Evolutionary conservation across 1,284 basidiomycete genomes (phyloP), one percentile per base, ranked within the genome.

Genomic region (Ganoderma meredithae): DNA sequence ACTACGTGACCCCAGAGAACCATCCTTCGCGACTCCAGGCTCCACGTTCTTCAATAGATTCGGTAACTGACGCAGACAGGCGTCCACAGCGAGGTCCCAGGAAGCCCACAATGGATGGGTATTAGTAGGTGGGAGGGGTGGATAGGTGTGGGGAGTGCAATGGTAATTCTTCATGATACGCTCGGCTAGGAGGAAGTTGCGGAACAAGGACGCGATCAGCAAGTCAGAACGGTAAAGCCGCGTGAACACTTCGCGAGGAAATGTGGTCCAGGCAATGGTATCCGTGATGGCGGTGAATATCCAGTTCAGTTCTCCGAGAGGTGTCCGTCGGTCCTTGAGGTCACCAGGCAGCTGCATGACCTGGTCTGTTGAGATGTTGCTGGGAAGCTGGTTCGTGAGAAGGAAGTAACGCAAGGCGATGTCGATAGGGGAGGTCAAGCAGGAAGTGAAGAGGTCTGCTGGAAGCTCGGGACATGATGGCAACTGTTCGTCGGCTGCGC

Each of bases 271-370:
- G 15, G 98, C 98, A 72, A 99, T 99, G 9, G 97, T 99, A 81
- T 99, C 97, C 19, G 97, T 99, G 72, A 99, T 96, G 52, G 97
- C 96, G 1, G 96, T 99, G 82, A 99, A 99, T 74, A 99, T 99
- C 97, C 98, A 99, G 80, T 98, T 98, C 36, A 99, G 89, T 81
- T 99, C 97, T 63, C 97, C 97, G 1, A 99, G 85, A 0, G 97
- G 97, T 3, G 98, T 99, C 31, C 96, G 88, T 41, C 97, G 88
- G 77, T 99, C 97, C 80, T 98, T 98, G 69, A 99, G 87, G 76
- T 98, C 96, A 5, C 98, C 97, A 0, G 97, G 98, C 22, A 99
- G 90, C 77, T 97, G 94, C 88, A 96, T 92, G 47, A 98, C 94
- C 91, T 97, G 95, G 76, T 99, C 96, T 40, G 93, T 86, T 1